Percentiles rank a stretch among this genome's conserved stretches.
Evolutionary conservation across 2,329 filamentous ascomycete genomes (phyloP).

Genomic region (Cordyceps pruinosa): DNA sequence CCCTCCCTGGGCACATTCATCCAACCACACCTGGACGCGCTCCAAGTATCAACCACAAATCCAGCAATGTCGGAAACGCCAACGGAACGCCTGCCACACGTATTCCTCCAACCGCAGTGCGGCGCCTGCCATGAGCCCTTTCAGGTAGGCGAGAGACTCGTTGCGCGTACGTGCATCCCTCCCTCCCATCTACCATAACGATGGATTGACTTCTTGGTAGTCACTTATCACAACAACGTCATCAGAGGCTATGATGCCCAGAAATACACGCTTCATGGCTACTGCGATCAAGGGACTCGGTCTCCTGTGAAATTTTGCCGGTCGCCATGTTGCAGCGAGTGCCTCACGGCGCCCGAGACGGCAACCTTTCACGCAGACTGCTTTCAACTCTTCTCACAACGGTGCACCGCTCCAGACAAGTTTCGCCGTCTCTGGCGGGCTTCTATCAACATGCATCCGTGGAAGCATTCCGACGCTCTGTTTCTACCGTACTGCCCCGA

Average conservation of each 20-base stretch:
- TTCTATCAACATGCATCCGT: constrained; percentile 1
- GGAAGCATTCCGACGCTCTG: not conserved
- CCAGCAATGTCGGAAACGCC: too few relatives aligned
- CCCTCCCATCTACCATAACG: not conserved
- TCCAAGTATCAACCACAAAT: too few relatives aligned
- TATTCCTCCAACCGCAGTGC: not conserved
- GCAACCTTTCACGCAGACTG: constrained; percentile 3
- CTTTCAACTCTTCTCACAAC: not conserved
- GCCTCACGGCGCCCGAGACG: not conserved
- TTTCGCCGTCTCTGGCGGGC: not conserved
- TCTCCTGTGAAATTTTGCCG: not conserved
- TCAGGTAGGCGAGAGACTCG: not conserved
- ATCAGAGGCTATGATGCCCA: constrained; percentile 1
- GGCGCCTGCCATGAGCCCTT: constrained; percentile 6
- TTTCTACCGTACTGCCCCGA: not conserved
- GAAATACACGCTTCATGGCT: not conserved
- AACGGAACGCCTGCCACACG: too few relatives aligned
- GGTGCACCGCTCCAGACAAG: not conserved
- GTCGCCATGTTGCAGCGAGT: not conserved
- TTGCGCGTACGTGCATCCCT: not conserved
- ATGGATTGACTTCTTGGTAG: not conserved
- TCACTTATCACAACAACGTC: not conserved
- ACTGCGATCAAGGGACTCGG: not conserved
- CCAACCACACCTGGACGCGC: too few relatives aligned
- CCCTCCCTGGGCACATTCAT: too few relatives aligned